Evolutionary conservation across 2,329 filamentous ascomycete genomes (phyloP).

Genomic region (Apiospora koreana): DNA sequence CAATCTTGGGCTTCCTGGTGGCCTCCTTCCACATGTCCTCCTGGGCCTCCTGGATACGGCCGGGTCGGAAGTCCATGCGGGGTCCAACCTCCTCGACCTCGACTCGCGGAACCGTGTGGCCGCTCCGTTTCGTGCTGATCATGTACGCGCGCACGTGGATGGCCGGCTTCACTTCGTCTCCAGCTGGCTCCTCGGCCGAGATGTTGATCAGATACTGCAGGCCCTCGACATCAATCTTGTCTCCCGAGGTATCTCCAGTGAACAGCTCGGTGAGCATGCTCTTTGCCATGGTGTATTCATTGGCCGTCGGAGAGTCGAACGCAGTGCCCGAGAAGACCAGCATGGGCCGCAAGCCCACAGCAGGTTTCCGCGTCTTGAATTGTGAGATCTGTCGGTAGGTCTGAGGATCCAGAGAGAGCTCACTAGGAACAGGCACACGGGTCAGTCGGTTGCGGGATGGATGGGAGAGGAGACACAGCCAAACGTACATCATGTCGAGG

Average conservation of each 20-base stretch:
- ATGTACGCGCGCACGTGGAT: constrained; percentile 79
- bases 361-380: constrained; percentile 76
- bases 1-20: constrained; percentile 78
- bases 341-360: constrained; percentile 84
- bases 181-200: constrained; percentile 66
- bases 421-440: constrained; percentile 33
- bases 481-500: constrained; percentile 74
- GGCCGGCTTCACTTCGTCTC: constrained; percentile 51
- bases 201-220: constrained; percentile 88
- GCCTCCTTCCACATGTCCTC: constrained; percentile 83
- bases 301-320: constrained; percentile 79
- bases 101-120: constrained; percentile 83
- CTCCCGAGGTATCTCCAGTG: constrained; percentile 71
- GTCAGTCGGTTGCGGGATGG: background rate
- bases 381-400: constrained; percentile 69
- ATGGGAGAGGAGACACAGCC: background rate
- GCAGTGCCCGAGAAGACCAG: constrained; percentile 86
- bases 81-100: constrained; percentile 96
- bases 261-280: constrained; percentile 89
- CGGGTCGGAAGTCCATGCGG: constrained; percentile 73
- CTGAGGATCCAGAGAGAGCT: constrained; percentile 78
- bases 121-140: constrained; percentile 81
- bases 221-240: constrained; percentile 91
- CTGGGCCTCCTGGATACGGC: constrained; percentile 78
- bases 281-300: constrained; percentile 84